phyloP scores from a whole-genome alignment of 2,329 filamentous ascomycete species.

The Phaeoacremonium minimum region DNA sequence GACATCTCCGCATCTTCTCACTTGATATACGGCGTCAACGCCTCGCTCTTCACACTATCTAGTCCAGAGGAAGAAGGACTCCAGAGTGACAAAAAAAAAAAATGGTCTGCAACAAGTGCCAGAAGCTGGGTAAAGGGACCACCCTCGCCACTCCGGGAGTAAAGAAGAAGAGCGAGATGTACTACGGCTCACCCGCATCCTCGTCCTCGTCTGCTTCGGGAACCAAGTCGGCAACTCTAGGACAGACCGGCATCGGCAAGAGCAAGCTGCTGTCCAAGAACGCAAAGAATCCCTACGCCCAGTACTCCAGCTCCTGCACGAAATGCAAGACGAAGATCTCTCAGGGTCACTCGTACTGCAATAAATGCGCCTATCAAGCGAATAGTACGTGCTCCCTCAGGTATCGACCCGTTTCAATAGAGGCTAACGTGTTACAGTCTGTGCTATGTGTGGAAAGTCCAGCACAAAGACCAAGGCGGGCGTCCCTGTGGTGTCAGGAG shows the following conservation, averaged over 20 bases:
- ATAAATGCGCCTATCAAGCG: constrained; percentile 58
- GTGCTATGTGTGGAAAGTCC: constrained; percentile 60
- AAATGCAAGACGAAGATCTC: constrained; percentile 62
- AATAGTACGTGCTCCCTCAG: constrained; percentile 41
- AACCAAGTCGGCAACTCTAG: constrained; percentile 48
- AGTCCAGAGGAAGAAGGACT: too few species aligned
- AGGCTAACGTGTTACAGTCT: constrained; percentile 35
- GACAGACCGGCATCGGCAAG: constrained; percentile 57
- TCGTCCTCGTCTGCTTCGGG: constrained; percentile 30
- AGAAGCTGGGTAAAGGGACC: constrained; percentile 56
- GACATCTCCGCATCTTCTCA: too few species aligned
- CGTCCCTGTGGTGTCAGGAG: constrained; percentile 51
- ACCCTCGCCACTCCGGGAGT: constrained; percentile 60
- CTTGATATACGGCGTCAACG: too few species aligned
- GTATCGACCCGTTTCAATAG: not conserved
- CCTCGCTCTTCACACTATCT: too few species aligned
- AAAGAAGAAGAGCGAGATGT: constrained; percentile 65
- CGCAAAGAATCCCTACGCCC: constrained; percentile 63
- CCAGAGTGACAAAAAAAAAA: too few species aligned
- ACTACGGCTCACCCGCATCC: constrained; percentile 53
- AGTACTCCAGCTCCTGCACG: constrained; percentile 55
- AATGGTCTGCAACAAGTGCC: constrained; percentile 64
- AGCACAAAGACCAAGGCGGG: constrained; percentile 44
- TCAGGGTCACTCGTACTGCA: constrained; percentile 55
- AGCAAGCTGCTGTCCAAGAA: constrained; percentile 61